Evolutionary conservation across 441 rosid genomes (phyloP).

Genomic region (Populus hybrid): DNA sequence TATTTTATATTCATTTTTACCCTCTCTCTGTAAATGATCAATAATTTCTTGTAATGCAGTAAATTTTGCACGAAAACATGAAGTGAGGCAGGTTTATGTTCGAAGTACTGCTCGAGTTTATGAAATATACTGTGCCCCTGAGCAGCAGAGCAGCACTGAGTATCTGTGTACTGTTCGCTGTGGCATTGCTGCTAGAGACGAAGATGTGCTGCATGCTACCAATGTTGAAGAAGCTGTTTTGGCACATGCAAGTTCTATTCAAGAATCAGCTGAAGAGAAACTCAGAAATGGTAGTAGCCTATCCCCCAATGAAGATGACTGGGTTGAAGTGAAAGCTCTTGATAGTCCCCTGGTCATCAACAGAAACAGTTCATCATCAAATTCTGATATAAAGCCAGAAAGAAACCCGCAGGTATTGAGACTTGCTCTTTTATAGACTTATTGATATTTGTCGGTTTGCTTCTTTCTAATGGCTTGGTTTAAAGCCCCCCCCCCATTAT

Average conservation of each 20-base stretch:
- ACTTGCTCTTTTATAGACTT: slow-evolving; percentile 1
- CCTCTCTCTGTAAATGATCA: neutral
- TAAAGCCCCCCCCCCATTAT: no score
- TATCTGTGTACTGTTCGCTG: slow-evolving; percentile 87
- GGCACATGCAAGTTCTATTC: slow-evolving; percentile 14
- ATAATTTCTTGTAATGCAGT: slow-evolving; percentile 41
- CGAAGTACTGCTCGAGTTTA: slow-evolving; percentile 79
- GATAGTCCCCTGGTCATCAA: slow-evolving; percentile 28
- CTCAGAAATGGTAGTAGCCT: slow-evolving; percentile 28
- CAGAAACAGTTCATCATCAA: slow-evolving; percentile 22
- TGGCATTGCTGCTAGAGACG: slow-evolving; percentile 54
- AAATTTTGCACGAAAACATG: slow-evolving; percentile 53
- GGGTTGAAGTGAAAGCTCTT: slow-evolving; percentile 71
- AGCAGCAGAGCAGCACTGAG: slow-evolving; percentile 37
- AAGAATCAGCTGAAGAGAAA: slow-evolving; percentile 28
- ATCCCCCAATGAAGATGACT: slow-evolving; percentile 58
- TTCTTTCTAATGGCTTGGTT: neutral
- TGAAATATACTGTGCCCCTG: slow-evolving; percentile 64
- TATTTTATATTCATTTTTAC: neutral
- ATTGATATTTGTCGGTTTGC: neutral
- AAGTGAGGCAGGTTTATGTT: slow-evolving; percentile 71
- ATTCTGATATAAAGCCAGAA: slow-evolving; percentile 21
- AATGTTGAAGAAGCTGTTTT: slow-evolving; percentile 30
- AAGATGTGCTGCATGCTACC: slow-evolving; percentile 33
- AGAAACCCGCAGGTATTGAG: slow-evolving; percentile 40